These are phyloP conservation scores for Corynascus novoguineensis DNA, from an alignment of 495 filamentous ascomycete genomes.

Conservation along the genomic window DNA sequence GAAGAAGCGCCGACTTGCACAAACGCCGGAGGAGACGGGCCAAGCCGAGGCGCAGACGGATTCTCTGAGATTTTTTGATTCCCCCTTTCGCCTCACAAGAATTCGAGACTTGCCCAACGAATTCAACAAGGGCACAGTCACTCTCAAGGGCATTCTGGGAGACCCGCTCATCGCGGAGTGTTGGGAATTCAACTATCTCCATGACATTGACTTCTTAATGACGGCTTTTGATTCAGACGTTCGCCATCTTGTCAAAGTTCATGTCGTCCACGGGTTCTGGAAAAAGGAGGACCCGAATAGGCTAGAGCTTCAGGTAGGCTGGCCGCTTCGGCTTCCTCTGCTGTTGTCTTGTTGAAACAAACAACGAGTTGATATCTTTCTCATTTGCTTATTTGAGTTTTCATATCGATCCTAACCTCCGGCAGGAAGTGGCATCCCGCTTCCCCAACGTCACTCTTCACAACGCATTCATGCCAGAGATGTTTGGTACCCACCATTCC, in stretches of 20 bases:
- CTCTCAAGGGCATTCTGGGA: conserved; percentile 66
- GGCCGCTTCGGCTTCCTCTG: background rate
- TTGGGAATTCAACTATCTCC: conserved; percentile 87
- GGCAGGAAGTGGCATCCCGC: conserved; percentile 49
- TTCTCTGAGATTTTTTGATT: conserved; percentile 30
- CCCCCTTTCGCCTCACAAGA: conserved; percentile 69
- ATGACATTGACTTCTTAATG: conserved; percentile 71
- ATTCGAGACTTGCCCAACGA: conserved; percentile 58
- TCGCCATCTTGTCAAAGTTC: conserved; percentile 56
- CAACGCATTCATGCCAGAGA: conserved; percentile 74
- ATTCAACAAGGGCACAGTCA: conserved; percentile 63
- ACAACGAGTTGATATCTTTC: background rate
- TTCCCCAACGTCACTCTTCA: conserved; percentile 66
- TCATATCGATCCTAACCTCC: background rate
- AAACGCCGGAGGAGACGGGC: background rate
- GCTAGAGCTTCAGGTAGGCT: conserved; percentile 55
- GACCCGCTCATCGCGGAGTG: conserved; percentile 78
- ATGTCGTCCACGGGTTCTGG: conserved; percentile 86
- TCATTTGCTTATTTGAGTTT: background rate
- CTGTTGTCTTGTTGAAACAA: background rate
- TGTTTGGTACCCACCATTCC: conserved; percentile 74
- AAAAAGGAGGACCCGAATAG: conserved; percentile 62
- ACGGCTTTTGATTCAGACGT: conserved; percentile 64
- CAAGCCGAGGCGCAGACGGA: background rate
- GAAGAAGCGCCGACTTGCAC: conserved; percentile 28